Evolutionary conservation across 2,329 filamentous ascomycete species (phyloP), one percentile per base, ranked within the genome.

Genomic region (Xylariaceae sp.): DNA sequence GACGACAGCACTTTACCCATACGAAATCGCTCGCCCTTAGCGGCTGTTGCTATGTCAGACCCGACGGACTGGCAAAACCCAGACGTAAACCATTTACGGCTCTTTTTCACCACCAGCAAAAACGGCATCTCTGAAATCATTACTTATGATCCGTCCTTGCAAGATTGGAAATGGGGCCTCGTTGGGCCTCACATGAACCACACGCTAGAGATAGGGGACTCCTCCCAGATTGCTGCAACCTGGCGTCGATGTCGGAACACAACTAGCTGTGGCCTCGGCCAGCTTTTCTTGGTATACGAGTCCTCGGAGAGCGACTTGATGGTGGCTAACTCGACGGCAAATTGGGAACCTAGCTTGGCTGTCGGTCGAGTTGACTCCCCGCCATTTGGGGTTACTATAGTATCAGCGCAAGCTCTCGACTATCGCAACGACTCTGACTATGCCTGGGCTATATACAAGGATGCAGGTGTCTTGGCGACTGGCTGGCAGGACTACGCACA

Each of bases 401-500:
- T 40, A 9, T 40, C 38, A 31, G 30, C 22, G 9, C 38, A 40
- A 26, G 19, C 30, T 8, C 37, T 39, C 7, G 24, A 26, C 22
- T 26, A 6, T 26, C 22, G 22, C 22, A 26, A 26, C 22, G 22
- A 26, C 15, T 29, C 37, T 4, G 37, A 39, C 26, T 39, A 39
- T 32, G 26, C 18, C 13, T 39, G 37, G 57, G 36, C 19, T 22
- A 26, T 37, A 19, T 37, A 26, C 16, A 28, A 37, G 8, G 19
- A 26, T 4, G 19, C 19, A 4, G 16, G 19, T 4, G 11, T 2
- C 16, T 9, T 37, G 13, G 35, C n/a, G 19, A 37, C 35, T 3
- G 35, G 13, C 13, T 37, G 35, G 35, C 35, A 37, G 19, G 35
- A 37, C 17, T 37, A 26, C 19, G 22, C 22, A 11, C 19, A 37